Evolutionary conservation across 805 yeast species (phyloP), one percentile per base, ranked within the genome.

Genomic region (Kodamaea hsintzibuensis): DNA sequence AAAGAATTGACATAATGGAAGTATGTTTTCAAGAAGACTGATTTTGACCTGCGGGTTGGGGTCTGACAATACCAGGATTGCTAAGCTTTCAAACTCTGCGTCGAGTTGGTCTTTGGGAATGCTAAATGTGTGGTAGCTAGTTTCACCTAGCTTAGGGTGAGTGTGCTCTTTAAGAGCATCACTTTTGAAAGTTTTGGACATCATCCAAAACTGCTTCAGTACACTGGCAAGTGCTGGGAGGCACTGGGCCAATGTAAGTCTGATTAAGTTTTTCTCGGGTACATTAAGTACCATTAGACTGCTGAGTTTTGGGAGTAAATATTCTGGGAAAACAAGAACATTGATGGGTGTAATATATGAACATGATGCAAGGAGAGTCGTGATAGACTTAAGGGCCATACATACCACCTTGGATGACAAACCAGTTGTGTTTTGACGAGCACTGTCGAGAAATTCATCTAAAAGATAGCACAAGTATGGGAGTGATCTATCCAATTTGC

Each of bases 401-500:
- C 84, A 79, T 50, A 86, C 88, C 2, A 91, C 95, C 46, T 78
- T 81, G 0, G 83, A 77, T 16, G 85, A 78, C 0, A 40, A 40
- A 37, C 37, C 40, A 9, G 40, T 10, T 3, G 39, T 49, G 10
- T 35, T 33, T 19, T 37, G 40, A 16, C 60, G 49, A 1, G 64
- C 54, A 25, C 51, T 57, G 42, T 67, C 69, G 2, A 68, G 60
- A 47, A 62, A 72, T 45, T 90, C 96, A 50, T 88, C 91, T 12
- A 92, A 67, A 51, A 91, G 74, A n/a, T 83, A 72, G 18, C 89
- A 80, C 19, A 95, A 67, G 64, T 87, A 90, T 0, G 99, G 98
- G 19, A 95, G 68, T 33, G 91, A 83, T 45, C 98, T 71, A 66
- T 95, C 98, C 40, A 95, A 73, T 65, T 91, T 93, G 13, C 85